Percentiles rank a stretch among this genome's conserved stretches.
Evolutionary conservation across 2,329 filamentous ascomycete species (phyloP).

Genomic region (Penicillium brasilianum): DNA sequence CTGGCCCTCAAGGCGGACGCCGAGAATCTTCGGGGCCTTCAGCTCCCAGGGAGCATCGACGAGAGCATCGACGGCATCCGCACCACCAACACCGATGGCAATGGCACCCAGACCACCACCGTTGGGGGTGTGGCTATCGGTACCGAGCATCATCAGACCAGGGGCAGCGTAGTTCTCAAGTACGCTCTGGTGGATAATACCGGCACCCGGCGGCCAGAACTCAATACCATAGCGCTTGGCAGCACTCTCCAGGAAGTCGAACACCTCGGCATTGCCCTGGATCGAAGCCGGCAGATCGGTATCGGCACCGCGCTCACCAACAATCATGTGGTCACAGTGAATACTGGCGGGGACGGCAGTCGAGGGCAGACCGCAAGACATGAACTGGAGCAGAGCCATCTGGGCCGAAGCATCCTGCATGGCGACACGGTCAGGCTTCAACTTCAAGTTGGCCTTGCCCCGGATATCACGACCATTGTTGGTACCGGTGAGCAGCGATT

Average conservation of each 20-base stretch:
- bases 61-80: slow-evolving; percentile 98
- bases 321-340: slow-evolving; percentile 99
- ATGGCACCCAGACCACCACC: slow-evolving; percentile 94
- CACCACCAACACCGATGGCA: slow-evolving; percentile 95
- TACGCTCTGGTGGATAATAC: slow-evolving; percentile 97
- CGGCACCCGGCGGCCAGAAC: slow-evolving; percentile 92
- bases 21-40: slow-evolving; percentile 96
- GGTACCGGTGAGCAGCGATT: slow-evolving; percentile 81
- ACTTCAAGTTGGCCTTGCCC: slow-evolving; percentile 88
- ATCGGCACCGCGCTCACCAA: slow-evolving; percentile 87
- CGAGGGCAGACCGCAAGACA: slow-evolving; percentile 87
- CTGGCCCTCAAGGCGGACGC: slow-evolving; percentile 90
- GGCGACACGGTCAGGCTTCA: slow-evolving; percentile 95
- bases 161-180: slow-evolving; percentile 98
- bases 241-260: slow-evolving; percentile 94
- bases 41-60: slow-evolving; percentile 96
- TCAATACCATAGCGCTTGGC: slow-evolving; percentile 91
- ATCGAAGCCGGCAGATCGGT: slow-evolving; percentile 85
- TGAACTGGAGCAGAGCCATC: slow-evolving; percentile 98
- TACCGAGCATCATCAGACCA: slow-evolving; percentile 97
- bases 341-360: slow-evolving; percentile 96
- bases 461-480: slow-evolving; percentile 83
- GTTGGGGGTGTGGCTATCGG: slow-evolving; percentile 97
- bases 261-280: slow-evolving; percentile 92
- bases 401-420: slow-evolving; percentile 99